Evolutionary conservation across 2,329 filamentous ascomycete genomes (phyloP), one percentile per base, ranked within the genome.

Genomic region (Curvularia spicifera): DNA sequence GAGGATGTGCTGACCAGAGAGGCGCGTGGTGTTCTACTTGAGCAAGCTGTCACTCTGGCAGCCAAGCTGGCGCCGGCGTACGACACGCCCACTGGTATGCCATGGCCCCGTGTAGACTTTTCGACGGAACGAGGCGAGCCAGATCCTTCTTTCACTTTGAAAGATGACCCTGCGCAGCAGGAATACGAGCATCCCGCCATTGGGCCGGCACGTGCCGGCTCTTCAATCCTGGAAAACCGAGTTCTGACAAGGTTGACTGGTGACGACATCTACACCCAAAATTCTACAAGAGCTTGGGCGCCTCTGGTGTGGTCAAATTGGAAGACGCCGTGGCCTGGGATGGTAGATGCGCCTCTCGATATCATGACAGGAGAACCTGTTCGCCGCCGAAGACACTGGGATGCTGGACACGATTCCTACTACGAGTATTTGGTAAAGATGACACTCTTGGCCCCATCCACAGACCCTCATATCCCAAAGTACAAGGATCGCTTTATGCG

Each of bases 61-160:
- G 63, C 71, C 52, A 73, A 75, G 47, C 71, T 80, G 7, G 74
- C 69, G 4, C 76, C 77, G 6, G 76, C 75, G 2, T 80, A 77
- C 57, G 73, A 78, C 51, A 76, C 76, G 8, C 76, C 76, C 3
- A 78, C 77, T 2, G 77, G 78, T 20, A 72, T 80, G 75, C 73
- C 78, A 15, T 81, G 78, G 77, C 79, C 79, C 8, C 77, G 77
- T n/a, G 73, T 81, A 15, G 70, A 81, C 56, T 79, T 80, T 64
- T 70, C 58, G n/a, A 71, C 65, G 1, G 60, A 68, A n/a, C 59
- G 69, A 50, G 77, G 76, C 18, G 67, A 70, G 15, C 63, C 71
- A 20, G 69, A 73, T 43, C 71, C 74, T 15, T 68, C 72, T 2
- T 68, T 64, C 9, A 60, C 72, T 7, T 71, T 71, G 42, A 40